Evolutionary conservation across 768 basidiomycete species (phyloP).

Genomic region (Coprinopsis sp.): DNA sequence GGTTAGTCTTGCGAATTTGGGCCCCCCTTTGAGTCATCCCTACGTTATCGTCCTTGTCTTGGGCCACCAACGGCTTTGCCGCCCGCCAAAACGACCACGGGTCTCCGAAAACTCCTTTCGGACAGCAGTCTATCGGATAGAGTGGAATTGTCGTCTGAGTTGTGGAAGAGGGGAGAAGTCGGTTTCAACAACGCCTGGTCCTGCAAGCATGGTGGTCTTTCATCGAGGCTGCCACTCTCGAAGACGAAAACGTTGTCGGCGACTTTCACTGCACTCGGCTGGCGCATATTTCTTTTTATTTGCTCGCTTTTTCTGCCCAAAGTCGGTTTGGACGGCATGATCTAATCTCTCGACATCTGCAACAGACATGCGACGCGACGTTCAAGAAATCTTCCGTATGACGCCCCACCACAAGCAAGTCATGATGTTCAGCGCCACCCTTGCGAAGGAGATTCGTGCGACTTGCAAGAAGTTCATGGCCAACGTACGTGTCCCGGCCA

Average conservation of each 20-base stretch:
- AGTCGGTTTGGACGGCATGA: slow-evolving; percentile 46
- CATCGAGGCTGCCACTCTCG: background rate
- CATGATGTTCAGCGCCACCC: slow-evolving; percentile 99
- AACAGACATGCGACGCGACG: slow-evolving; percentile 99
- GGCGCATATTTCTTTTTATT: slow-evolving; percentile 30
- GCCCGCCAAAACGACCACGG: background rate
- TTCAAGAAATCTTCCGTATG: slow-evolving; percentile 99
- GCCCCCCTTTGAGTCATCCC: slow-evolving; percentile 47
- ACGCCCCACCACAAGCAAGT: slow-evolving; percentile 99
- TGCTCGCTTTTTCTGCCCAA: slow-evolving; percentile 47
- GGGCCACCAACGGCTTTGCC: slow-evolving; percentile 35
- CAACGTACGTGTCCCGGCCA: slow-evolving; percentile 57
- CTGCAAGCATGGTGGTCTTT: slow-evolving; percentile 8
- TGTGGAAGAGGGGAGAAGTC: slow-evolving; percentile 3
- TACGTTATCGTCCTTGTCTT: slow-evolving; percentile 47
- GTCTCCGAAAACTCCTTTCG: background rate
- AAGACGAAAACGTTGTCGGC: no score
- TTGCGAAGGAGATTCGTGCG: slow-evolving; percentile 92
- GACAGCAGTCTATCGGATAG: slow-evolving; percentile 2
- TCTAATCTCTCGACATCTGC: slow-evolving; percentile 65
- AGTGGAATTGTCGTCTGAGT: slow-evolving; percentile 5
- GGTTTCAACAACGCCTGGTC: background rate
- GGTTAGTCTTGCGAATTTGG: slow-evolving; percentile 96
- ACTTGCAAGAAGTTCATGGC: slow-evolving; percentile 99
- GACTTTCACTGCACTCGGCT: background rate